These are phyloP conservation scores for Globisporangium lucens DNA, from an alignment of 352 stramenopile species.

Conservation along the genomic window DNA sequence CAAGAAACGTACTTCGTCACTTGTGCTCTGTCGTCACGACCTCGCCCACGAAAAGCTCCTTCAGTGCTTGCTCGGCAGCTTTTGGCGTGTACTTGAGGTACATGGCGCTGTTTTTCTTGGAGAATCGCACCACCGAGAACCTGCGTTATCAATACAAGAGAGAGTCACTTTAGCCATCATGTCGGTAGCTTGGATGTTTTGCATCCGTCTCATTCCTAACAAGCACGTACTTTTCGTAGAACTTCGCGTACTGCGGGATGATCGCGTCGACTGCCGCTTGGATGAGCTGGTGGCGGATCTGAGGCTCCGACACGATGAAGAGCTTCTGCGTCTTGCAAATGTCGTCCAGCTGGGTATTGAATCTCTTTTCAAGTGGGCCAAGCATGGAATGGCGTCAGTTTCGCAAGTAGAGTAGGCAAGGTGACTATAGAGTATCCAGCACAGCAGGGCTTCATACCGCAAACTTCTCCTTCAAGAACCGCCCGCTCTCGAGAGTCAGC, in stretches of 20 bases:
- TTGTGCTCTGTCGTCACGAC: conserved; percentile 19
- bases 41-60: conserved; percentile 77
- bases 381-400: not conserved
- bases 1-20: not conserved
- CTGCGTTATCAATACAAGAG: conserved; percentile 22
- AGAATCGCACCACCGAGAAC: conserved; percentile 90
- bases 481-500: conserved; percentile 87
- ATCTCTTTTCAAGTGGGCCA: conserved; percentile 35
- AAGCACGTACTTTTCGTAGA: conserved; percentile 84
- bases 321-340: conserved; percentile 61
- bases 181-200: not conserved
- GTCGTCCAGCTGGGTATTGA: conserved; percentile 71
- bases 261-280: conserved; percentile 82
- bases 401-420: not conserved
- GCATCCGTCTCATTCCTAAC: not conserved
- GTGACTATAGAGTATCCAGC: not conserved
- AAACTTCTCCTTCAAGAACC: conserved; percentile 92
- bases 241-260: conserved; percentile 85
- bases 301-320: conserved; percentile 85
- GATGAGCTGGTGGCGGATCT: conserved; percentile 83
- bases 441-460: conserved; percentile 32
- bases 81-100: conserved; percentile 89
- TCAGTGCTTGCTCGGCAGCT: conserved; percentile 77
- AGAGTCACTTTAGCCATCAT: conserved; percentile 1
- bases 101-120: conserved; percentile 88